These are phyloP conservation scores for Heterotrichella gracilis DNA, from an alignment of 352 stramenopile genomes.

Conservation along the genomic window DNA sequence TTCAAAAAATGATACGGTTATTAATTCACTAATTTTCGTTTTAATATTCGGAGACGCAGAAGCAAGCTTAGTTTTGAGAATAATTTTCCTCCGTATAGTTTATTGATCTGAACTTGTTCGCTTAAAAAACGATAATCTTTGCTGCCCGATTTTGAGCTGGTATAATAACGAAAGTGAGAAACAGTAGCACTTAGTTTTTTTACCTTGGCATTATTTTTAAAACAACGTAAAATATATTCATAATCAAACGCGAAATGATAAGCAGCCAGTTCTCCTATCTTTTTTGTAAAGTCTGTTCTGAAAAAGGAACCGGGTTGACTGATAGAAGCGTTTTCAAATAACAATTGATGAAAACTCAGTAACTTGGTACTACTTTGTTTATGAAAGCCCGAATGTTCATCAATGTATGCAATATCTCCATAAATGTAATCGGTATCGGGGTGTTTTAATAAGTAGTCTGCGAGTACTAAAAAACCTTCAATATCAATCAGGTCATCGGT, in stretches of 20 bases:
- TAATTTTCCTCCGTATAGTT: not conserved
- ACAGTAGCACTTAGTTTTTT: not conserved
- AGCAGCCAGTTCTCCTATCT: not conserved
- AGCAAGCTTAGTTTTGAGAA: not conserved
- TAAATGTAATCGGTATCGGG: not conserved
- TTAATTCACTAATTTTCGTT: too few species aligned
- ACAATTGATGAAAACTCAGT: not conserved
- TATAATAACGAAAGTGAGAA: not conserved
- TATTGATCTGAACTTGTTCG: not conserved
- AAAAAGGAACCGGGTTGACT: not conserved
- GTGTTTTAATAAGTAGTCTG: not conserved
- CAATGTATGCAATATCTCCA: not conserved
- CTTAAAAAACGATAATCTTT: not conserved
- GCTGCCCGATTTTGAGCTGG: not conserved
- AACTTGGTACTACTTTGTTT: not conserved
- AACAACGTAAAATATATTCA: not conserved
- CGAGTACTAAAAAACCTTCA: not conserved
- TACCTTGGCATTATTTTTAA: not conserved
- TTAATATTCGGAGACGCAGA: too few species aligned
- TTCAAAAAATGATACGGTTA: too few species aligned
- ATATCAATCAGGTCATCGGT: not conserved
- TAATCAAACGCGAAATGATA: not conserved
- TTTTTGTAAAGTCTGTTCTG: slow-evolving; percentile 2
- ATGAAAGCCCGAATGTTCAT: too few species aligned
- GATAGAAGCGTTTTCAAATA: not conserved